A percentile compares a stretch with the other conserved stretches of the same genome.
These are phyloP conservation scores for Rosa rugosa DNA, from an alignment of 306 rosid genomes.

Conservation along the genomic window DNA sequence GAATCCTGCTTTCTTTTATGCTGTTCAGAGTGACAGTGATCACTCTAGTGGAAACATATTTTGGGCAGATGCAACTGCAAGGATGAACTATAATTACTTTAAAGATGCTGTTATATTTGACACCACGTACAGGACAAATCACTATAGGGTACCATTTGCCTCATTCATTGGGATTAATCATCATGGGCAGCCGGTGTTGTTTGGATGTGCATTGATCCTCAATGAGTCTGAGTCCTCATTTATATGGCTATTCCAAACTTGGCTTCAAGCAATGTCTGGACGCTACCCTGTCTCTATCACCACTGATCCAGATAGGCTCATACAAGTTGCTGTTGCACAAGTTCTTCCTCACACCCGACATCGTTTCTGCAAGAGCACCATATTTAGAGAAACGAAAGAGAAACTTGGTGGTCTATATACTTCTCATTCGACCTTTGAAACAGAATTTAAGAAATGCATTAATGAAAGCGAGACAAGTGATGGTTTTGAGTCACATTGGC, in stretches of 20 bases:
- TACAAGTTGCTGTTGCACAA: slow-evolving; percentile 68
- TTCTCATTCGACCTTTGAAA: slow-evolving; percentile 61
- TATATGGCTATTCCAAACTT: slow-evolving; percentile 71
- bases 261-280: slow-evolving; percentile 82
- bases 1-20: slow-evolving; percentile 69
- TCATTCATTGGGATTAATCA: slow-evolving; percentile 74
- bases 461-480: slow-evolving; percentile 56
- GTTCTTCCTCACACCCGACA: slow-evolving; percentile 71
- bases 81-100: slow-evolving; percentile 68
- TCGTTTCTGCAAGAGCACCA: slow-evolving; percentile 62
- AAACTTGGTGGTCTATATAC: slow-evolving; percentile 60
- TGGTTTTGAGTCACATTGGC: slow-evolving; percentile 81
- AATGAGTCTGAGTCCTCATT: slow-evolving; percentile 68
- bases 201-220: slow-evolving; percentile 70
- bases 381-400: slow-evolving; percentile 60
- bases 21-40: slow-evolving; percentile 61
- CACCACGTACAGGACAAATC: slow-evolving; percentile 56
- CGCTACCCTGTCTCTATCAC: slow-evolving; percentile 68
- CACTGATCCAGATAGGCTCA: slow-evolving; percentile 61
- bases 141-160: slow-evolving; percentile 62
- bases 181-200: slow-evolving; percentile 76
- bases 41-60: slow-evolving; percentile 63
- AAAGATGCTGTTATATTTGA: slow-evolving; percentile 80
- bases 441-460: slow-evolving; percentile 61
- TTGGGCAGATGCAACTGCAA: slow-evolving; percentile 73